These are phyloP conservation scores for Fusarium sp. DNA, from an alignment of 2,329 filamentous ascomycete genomes.

Conservation along the genomic window DNA sequence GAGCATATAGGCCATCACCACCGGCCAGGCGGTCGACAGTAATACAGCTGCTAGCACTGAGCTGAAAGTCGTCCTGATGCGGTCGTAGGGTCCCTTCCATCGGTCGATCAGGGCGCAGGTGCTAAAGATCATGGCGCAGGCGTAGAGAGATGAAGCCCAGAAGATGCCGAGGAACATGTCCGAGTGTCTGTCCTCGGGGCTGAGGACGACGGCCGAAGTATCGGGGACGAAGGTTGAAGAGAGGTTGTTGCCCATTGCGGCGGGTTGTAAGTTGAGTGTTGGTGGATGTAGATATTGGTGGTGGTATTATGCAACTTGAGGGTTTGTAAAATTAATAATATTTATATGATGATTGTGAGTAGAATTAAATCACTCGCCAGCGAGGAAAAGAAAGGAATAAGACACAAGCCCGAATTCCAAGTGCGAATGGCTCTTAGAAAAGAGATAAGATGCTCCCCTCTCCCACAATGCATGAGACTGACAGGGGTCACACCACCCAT, in stretches of 20 bases:
- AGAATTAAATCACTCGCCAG: slow-evolving; percentile 40
- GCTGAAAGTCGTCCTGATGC: slow-evolving; percentile 44
- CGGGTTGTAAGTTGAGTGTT: neutral
- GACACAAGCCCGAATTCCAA: neutral
- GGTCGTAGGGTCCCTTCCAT: slow-evolving; percentile 55
- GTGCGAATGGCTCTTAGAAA: slow-evolving; percentile 30
- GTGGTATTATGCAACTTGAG: neutral
- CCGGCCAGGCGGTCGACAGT: slow-evolving; percentile 52
- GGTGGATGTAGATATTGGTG: neutral
- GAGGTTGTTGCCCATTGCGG: slow-evolving; percentile 55
- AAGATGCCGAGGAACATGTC: slow-evolving; percentile 50
- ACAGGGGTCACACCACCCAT: slow-evolving; percentile 34
- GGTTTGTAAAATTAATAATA: neutral
- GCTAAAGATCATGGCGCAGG: slow-evolving; percentile 55
- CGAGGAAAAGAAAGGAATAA: slow-evolving; percentile 37
- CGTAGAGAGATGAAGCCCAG: slow-evolving; percentile 53
- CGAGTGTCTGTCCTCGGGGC: slow-evolving; percentile 46
- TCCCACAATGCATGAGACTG: slow-evolving; percentile 5
- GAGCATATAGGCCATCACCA: slow-evolving; percentile 51
- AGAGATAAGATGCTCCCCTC: slow-evolving; percentile 16
- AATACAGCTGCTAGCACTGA: slow-evolving; percentile 49
- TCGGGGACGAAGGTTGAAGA: slow-evolving; percentile 54
- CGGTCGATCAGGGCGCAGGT: slow-evolving; percentile 56
- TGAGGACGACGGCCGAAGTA: slow-evolving; percentile 51
- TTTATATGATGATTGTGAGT: slow-evolving; percentile 9